These are phyloP conservation scores for Hirsutella minnesotensis DNA, from an alignment of 2,329 filamentous ascomycete genomes.

Conservation along the genomic window DNA sequence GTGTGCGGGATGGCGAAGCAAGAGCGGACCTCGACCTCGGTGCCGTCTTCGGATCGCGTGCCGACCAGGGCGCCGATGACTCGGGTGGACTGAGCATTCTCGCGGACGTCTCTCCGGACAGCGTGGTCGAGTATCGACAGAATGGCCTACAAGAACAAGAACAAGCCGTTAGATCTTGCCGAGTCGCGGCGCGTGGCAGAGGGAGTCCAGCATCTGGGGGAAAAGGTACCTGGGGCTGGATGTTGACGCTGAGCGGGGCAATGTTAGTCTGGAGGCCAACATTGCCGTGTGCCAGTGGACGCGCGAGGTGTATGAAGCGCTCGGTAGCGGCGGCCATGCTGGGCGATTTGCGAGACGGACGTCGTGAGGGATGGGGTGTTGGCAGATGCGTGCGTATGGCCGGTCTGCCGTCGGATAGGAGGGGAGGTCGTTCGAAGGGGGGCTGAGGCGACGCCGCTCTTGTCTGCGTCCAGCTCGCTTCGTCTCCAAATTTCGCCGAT, in stretches of 20 bases:
- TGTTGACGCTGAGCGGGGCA: conserved; percentile 83
- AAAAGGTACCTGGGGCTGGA: conserved; percentile 77
- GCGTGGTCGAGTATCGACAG: conserved; percentile 87
- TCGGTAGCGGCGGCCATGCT: conserved; percentile 72
- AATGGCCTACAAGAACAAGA: conserved; percentile 36
- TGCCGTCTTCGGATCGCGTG: conserved; percentile 88
- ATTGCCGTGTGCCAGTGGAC: conserved; percentile 74
- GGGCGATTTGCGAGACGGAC: conserved; percentile 24
- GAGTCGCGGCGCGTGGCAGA: no score
- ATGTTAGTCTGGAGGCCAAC: conserved; percentile 74
- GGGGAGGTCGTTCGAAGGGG: conserved; percentile 6
- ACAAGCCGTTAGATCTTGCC: background rate
- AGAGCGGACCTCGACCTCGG: conserved; percentile 88
- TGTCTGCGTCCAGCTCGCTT: conserved; percentile 15
- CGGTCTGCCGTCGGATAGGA: no score
- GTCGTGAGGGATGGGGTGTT: conserved; percentile 7
- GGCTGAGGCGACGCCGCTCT: conserved; percentile 13
- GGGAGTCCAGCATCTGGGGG: background rate
- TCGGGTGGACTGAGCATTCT: conserved; percentile 70
- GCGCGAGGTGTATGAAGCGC: conserved; percentile 87
- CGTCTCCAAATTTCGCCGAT: conserved; percentile 27
- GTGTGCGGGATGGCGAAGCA: conserved; percentile 98
- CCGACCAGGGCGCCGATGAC: conserved; percentile 95
- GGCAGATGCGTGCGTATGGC: conserved; percentile 9
- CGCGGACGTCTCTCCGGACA: conserved; percentile 64